Evolutionary conservation across 2,329 filamentous ascomycete genomes (phyloP), one percentile per base, ranked within the genome.

Genomic region (Chrysosporium keratinophilum): DNA sequence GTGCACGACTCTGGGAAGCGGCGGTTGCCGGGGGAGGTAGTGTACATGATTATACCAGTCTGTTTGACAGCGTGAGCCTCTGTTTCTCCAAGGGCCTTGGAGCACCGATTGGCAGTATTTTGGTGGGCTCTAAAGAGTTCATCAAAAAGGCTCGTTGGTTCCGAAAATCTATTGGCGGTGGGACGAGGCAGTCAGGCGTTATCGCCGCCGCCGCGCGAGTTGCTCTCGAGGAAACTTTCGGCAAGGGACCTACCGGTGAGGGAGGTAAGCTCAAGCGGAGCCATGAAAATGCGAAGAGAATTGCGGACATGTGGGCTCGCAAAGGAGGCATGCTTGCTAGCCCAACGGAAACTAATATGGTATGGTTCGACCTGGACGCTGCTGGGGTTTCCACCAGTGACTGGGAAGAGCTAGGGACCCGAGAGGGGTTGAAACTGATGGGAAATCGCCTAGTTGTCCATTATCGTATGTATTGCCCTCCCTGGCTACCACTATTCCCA

Each of bases 331-430:
- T 78, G 68, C 69, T 88, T 54, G 69, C 76, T 17, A 76, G 83
- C 56, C 84, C 85, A 0, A 83, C 86, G 1, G 83, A 95, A 64
- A 94, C 88, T n/a, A 95, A 95, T 70, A 94, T 95, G 87, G 81
- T 88, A 34, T 95, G 87, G 88, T 64, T 94, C 55, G 84, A 94
- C 66, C 72, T 93, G 14, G 77, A 81, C 31, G 76, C 77, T 1
- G 78, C 79, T 10, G 78, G 79, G 0, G 66, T 83, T 33, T 70
- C 73, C 2, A 65, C 65, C 3, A 74, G 78, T 50, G 73, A 77
- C 40, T 78, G 83, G 56, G 74, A 78, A 9, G 71, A 74, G 54
- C 67, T 78, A 37, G 81, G 75, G 1, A 69, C 78, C 57, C 75
- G 78, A 61, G 75, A 78, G 52, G 83, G 83, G 0, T 60, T 87